phyloP scores from a whole-genome alignment of 371 early-diverging fungal genomes.

The Rhizomucor miehei region DNA sequence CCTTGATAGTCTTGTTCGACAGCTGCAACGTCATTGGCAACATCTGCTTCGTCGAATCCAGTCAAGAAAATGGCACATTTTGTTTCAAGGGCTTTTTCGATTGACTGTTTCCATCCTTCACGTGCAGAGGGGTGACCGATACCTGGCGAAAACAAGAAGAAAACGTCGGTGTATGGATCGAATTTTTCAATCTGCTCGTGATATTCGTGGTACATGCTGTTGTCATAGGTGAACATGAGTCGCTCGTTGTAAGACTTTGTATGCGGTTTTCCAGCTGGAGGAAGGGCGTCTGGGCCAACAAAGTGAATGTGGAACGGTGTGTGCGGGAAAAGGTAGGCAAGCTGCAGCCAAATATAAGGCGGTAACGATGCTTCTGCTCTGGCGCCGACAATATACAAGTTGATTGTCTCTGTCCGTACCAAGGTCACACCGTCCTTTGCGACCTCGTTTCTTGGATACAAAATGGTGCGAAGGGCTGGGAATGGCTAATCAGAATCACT shows the following conservation, averaged over 20 bases:
- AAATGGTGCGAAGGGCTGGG: conserved; percentile 66
- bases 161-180: conserved; percentile 79
- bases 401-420: conserved; percentile 57
- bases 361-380: conserved; percentile 81
- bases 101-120: conserved; percentile 71
- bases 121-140: conserved; percentile 65
- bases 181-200: conserved; percentile 55
- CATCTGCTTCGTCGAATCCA: conserved; percentile 73
- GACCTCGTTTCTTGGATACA: conserved; percentile 56
- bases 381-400: conserved; percentile 75
- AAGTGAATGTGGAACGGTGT: conserved; percentile 80
- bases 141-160: conserved; percentile 83
- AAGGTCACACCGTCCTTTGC: conserved; percentile 43
- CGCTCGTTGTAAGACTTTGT: conserved; percentile 42
- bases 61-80: conserved; percentile 82
- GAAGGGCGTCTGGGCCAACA: conserved; percentile 78
- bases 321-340: conserved; percentile 75
- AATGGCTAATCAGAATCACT: background rate
- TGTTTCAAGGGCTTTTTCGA: conserved; percentile 70
- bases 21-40: conserved; percentile 58
- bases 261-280: conserved; percentile 48
- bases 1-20: conserved; percentile 58
- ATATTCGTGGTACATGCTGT: conserved; percentile 45
- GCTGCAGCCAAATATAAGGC: conserved; percentile 73
- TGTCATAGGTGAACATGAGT: conserved; percentile 52